A percentile compares a stretch with the other conserved stretches of the same genome.
Evolutionary conservation across 805 yeast species (phyloP).

Genomic region (Saccharomycopsis oosterbeekiorum): DNA sequence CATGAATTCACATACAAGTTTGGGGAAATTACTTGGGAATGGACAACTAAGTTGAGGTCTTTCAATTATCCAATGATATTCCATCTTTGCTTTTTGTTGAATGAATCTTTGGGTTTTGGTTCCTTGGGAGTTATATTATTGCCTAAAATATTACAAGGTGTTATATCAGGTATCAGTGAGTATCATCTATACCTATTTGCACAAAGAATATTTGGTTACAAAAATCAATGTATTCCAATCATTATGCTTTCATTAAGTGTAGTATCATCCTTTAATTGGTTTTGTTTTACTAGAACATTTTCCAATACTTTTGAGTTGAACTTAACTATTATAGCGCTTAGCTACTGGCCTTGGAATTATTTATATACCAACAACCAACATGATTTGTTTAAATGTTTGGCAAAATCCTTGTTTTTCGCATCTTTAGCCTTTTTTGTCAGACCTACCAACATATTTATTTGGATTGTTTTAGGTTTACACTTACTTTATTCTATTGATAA

Average conservation of each 20-base stretch:
- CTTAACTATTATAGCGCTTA: constrained; percentile 55
- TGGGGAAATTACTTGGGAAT: constrained; percentile 92
- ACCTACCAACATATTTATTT: constrained; percentile 74
- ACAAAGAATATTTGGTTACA: constrained; percentile 19
- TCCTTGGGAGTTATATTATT: constrained; percentile 33
- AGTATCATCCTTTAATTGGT: constrained; percentile 73
- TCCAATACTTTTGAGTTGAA: constrained; percentile 75
- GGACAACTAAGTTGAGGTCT: constrained; percentile 68
- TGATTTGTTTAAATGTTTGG: neutral
- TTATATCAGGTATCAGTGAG: constrained; percentile 67
- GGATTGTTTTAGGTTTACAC: constrained; percentile 53
- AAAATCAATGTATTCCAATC: constrained; percentile 29
- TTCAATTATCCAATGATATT: constrained; percentile 73
- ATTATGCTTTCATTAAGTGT: constrained; percentile 42
- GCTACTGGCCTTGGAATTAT: constrained; percentile 59
- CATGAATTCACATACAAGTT: constrained; percentile 63
- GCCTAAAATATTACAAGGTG: constrained; percentile 65
- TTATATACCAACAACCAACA: neutral
- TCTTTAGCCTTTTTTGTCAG: constrained; percentile 59
- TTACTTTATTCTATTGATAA: constrained; percentile 20
- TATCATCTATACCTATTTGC: constrained; percentile 43
- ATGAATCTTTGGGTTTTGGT: constrained; percentile 26
- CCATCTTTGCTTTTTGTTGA: constrained; percentile 33
- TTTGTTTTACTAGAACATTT: constrained; percentile 69
- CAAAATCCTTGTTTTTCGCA: constrained; percentile 38